Evolutionary conservation across 768 basidiomycete genomes (phyloP), one percentile per base, ranked within the genome.

Genomic region (Leccinum subtestaceum): DNA sequence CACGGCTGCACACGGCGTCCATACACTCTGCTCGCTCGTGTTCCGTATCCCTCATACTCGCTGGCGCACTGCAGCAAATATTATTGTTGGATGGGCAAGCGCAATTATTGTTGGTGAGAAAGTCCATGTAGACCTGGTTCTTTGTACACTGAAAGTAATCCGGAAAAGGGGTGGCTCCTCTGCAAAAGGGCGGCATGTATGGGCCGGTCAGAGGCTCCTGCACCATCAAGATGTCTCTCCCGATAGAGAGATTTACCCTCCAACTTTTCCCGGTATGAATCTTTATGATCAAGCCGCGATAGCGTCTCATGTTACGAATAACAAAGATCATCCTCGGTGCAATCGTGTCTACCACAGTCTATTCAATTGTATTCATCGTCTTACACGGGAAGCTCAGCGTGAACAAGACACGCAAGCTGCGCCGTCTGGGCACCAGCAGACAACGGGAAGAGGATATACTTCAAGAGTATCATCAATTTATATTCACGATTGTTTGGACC

Each of bases 1-100:
- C 70, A 86, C 82, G 2, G 77, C 80, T 10, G 77, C 79, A 5
- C 85, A 88, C 63, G 84, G 85, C 1, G 64, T 88, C 10, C 89
- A 91, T 69, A 84, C 85, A 0, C 87, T 89, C 76, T 81, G 77
- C 62, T 83, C 87, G 15, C 76, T 91, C 40, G 84, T 86, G 13
- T 73, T 91, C 55, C 78, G 77, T 47, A 76, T 76, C 60, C 80
- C 80, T 36, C 83, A 84, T 60, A 80, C 84, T 8, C 65, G 70
- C 13, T 76, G 83, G 70, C 72, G 83, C 31, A 83, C 79, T 59
- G 67, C 72, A 2, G 68, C 70, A 3, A 70, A 75, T 10, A 79
- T 83, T 21, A 52, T 65, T 13, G 45, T 81, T 46, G 88, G 89
- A 50, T 90, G 89, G 88, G 61, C 70, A 8, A 61, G 76, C 27